Conservation (phyloP, 306 rosid genomes). For the Citrullus colocynthis region DNA sequence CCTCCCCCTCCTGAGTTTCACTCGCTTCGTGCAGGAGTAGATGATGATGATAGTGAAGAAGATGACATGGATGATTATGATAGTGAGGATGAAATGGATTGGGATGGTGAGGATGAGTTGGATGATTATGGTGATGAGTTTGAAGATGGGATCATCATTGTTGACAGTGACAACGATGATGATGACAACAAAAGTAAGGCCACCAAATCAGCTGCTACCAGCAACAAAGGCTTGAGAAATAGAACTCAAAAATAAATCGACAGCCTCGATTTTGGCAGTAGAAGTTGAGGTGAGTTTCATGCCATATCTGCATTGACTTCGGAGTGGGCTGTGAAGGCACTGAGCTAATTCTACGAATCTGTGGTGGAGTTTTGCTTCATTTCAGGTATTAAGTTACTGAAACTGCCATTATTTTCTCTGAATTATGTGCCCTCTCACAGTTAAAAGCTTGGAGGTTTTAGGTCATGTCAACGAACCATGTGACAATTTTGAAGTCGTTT, state of each 20-base stretch:
- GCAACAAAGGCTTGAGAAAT: conserved; percentile 5
- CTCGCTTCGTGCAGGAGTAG: conserved; percentile 25
- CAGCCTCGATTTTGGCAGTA: neutral
- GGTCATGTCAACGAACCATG: neutral
- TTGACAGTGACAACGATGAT: conserved; percentile 7
- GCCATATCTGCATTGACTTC: neutral
- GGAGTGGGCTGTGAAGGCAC: neutral
- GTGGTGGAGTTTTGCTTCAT: neutral
- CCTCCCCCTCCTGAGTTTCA: conserved; percentile 82
- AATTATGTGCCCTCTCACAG: neutral
- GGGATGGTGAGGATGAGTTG: conserved; percentile 16
- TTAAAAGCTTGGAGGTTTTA: neutral
- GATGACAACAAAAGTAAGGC: conserved; percentile 13
- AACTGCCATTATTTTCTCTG: neutral
- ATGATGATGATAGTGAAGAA: conserved; percentile 28
- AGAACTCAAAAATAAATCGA: conserved; percentile 14
- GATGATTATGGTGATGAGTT: conserved; percentile 20
- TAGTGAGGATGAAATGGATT: conserved; percentile 22
- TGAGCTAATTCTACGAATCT: neutral
- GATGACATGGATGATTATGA: conserved; percentile 21
- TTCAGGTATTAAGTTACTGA: neutral
- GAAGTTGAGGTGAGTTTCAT: neutral
- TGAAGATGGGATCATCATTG: conserved; percentile 17
- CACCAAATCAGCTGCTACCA: conserved; percentile 5
- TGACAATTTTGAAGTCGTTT: neutral